A percentile compares a stretch with the other conserved stretches of the same genome.
Evolutionary conservation across 2,329 filamentous ascomycete genomes (phyloP).

Genomic region (Lojkania enalia): DNA sequence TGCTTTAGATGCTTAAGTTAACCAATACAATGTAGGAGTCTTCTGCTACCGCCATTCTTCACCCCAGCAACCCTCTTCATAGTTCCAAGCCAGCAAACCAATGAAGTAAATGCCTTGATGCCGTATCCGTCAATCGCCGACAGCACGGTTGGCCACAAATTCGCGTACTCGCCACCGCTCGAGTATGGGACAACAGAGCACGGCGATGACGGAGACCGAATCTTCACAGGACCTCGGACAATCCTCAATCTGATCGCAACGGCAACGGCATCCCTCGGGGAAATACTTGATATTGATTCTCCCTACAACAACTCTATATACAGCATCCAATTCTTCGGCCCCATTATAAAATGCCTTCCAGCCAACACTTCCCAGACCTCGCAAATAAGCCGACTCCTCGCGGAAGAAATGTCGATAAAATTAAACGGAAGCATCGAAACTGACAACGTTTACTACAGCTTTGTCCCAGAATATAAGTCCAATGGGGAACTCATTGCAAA

Average conservation of each 20-base stretch:
- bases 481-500: constrained; percentile 9
- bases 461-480: constrained; percentile 15
- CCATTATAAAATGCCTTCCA: constrained; percentile 14
- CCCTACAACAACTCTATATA: constrained; percentile 14
- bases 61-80: constrained; percentile 19
- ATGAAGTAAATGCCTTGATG: constrained; percentile 7
- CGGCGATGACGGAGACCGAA: constrained; percentile 11
- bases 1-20: neutral
- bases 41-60: constrained; percentile 19
- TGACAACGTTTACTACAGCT: constrained; percentile 18
- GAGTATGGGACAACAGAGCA: constrained; percentile 10
- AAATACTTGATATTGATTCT: constrained; percentile 14
- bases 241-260: constrained; percentile 12
- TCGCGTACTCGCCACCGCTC: constrained; percentile 16
- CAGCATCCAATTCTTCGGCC: constrained; percentile 13
- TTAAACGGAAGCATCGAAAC: constrained; percentile 6
- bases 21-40: constrained; percentile 5
- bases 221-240: constrained; percentile 17
- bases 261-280: constrained; percentile 17
- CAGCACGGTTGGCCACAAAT: constrained; percentile 7
- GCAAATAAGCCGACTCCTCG: constrained; percentile 7
- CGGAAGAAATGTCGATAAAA: constrained; percentile 10
- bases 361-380: constrained; percentile 8
- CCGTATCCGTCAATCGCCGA: constrained; percentile 15
- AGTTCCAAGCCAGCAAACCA: constrained; percentile 10